A percentile compares a stretch with the other conserved stretches of the same genome.
phyloP scores from a whole-genome alignment of 164 flowering plant species.

The Nymphaea colorata region DNA sequence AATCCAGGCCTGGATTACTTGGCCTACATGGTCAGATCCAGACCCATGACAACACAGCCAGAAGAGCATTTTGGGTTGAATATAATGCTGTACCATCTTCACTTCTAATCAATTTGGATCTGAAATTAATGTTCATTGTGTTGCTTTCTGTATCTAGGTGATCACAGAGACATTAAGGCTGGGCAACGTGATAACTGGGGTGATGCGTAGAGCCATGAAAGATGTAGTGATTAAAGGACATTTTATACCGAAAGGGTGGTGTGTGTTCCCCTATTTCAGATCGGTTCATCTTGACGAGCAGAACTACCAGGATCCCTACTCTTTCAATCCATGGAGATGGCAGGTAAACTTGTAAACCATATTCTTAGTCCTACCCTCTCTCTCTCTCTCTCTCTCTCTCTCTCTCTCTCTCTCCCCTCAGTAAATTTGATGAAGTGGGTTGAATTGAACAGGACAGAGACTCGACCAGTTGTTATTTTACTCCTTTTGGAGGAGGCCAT shows the following conservation, averaged over 20 bases:
- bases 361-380: not conserved
- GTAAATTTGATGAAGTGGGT: not conserved
- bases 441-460: slow-evolving; percentile 43
- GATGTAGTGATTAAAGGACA: slow-evolving; percentile 79
- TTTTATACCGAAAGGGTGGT: slow-evolving; percentile 81
- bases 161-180: slow-evolving; percentile 83
- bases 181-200: slow-evolving; percentile 87
- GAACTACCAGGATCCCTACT: slow-evolving; percentile 51
- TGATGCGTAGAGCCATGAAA: slow-evolving; percentile 80
- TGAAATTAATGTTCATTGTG: not conserved
- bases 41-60: not conserved
- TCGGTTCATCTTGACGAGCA: slow-evolving; percentile 84
- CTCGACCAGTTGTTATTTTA: slow-evolving; percentile 41
- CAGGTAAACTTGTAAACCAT: slow-evolving; percentile 35
- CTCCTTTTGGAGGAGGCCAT: slow-evolving; percentile 97
- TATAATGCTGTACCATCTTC: not conserved
- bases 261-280: slow-evolving; percentile 65
- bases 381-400: not conserved
- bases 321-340: slow-evolving; percentile 98
- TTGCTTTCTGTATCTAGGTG: slow-evolving; percentile 33
- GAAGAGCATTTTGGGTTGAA: not conserved
- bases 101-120: not conserved
- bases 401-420: not conserved
- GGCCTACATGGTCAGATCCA: not conserved
- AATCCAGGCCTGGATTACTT: too few relatives aligned